Evolutionary conservation across 768 basidiomycete genomes (phyloP), one percentile per base, ranked within the genome.

Genomic region (Hygrophoropsis aurantiaca): DNA sequence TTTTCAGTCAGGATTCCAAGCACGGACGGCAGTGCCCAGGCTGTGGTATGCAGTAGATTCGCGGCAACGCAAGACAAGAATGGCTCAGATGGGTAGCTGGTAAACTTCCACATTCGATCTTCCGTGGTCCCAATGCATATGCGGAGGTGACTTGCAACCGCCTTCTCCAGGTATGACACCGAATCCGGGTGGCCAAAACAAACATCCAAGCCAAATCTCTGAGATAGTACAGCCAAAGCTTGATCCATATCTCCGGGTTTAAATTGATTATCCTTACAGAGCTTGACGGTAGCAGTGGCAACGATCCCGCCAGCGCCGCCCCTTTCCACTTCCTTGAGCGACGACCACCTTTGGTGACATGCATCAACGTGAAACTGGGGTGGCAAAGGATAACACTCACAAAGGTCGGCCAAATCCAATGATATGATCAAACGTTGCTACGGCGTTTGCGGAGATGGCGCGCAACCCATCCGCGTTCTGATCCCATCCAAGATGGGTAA

Each of bases 11-110:
- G 27, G 27, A 13, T 30, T 11, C 21, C 47, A 10, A 5, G 24
- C 25, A 26, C 13, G 18, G 18, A 20, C 6, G n/a, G 3, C 42
- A 43, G 33, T 11, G 23, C 27, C 18, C 30, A 5, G 8, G 6
- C 5, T 11, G 15, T 8, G 4, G 15, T 27, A 16, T 58, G 53
- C 9, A 52, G 24, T 10, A 32, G 4, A 6, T 2, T 13, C 13
- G 38, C 50, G 0, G 54, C 49, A 11, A 43, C 37, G 13, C 40
- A 56, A 2, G 54, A 58, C 13, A 58, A 11, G 10, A 58, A 11
- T 4, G 56, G 47, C n/a, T 60, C 56, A 15, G 51, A 58, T 13
- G 58, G 50, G 34, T 54, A 52, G 11, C 21, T 30, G 11, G 57
- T 55, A 16, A 47, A 55, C n/a, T 37, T 36, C 47, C 57, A 46